Percentiles rank a stretch among this genome's conserved stretches.
phyloP scores from a whole-genome alignment of 345 rosid species.

The Brassica incana region DNA sequence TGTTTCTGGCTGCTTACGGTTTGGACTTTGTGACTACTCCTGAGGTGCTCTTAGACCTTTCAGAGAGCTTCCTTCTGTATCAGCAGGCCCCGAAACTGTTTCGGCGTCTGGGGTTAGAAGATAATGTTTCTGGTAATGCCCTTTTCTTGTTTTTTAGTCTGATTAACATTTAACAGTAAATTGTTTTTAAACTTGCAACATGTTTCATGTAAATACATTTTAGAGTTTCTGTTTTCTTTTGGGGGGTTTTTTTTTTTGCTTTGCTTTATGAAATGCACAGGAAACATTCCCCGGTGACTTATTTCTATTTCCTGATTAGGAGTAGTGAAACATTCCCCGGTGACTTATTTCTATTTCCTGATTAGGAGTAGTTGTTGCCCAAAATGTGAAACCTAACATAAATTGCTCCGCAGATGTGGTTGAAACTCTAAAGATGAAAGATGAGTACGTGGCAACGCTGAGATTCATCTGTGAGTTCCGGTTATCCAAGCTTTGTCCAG shows the following conservation, averaged over 20 bases:
- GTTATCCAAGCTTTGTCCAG: not conserved
- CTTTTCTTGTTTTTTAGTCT: not conserved
- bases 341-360: not conserved
- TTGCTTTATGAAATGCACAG: not conserved
- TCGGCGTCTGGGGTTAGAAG: conserved; percentile 24
- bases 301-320: no score
- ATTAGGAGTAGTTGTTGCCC: not conserved
- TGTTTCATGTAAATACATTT: no score
- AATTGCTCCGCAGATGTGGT: conserved; percentile 23
- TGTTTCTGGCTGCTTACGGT: conserved; percentile 31
- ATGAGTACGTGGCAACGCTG: conserved; percentile 17
- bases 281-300: not conserved
- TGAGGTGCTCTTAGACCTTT: conserved; percentile 6
- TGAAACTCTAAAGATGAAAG: conserved; percentile 12
- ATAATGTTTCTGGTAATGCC: conserved; percentile 25
- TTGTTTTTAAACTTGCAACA: not conserved
- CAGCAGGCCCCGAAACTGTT: conserved; percentile 22
- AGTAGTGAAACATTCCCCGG: not conserved
- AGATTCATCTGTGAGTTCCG: conserved; percentile 29
- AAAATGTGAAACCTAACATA: not conserved
- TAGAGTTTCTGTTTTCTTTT: not conserved
- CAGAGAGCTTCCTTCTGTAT: conserved; percentile 19
- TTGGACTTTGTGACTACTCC: conserved; percentile 10
- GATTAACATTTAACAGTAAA: not conserved
- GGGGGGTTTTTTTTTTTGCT: not conserved